A percentile compares a stretch with the other conserved stretches of the same genome.
Conservation (phyloP, 2,329 filamentous ascomycete species). For the Fusarium albosuccineum region DNA sequence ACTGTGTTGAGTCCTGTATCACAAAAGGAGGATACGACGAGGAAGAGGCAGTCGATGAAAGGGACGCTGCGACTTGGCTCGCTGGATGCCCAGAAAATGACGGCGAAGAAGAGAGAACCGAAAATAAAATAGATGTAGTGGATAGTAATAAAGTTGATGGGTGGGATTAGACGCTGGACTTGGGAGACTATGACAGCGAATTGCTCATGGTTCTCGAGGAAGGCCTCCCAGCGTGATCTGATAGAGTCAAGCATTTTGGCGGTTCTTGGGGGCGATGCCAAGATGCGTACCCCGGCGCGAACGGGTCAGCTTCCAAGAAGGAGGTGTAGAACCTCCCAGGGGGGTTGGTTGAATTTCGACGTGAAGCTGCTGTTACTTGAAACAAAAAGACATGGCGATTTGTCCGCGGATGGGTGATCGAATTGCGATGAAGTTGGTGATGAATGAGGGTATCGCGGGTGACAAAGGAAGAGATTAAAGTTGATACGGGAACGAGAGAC, state of each 20-base stretch:
- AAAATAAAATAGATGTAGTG: conserved; percentile 77
- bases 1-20: conserved; percentile 76
- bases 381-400: conserved; percentile 34
- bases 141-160: conserved; percentile 72
- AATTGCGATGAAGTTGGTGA: background rate
- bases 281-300: conserved; percentile 17
- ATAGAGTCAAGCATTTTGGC: conserved; percentile 38
- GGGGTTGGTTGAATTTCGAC: conserved; percentile 9
- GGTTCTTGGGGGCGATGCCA: conserved; percentile 23
- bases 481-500: conserved; percentile 2
- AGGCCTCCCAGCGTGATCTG: conserved; percentile 38
- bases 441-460: background rate
- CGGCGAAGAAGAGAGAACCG: conserved; percentile 66
- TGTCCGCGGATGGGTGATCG: background rate
- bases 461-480: conserved; percentile 6
- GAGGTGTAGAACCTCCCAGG: conserved; percentile 17
- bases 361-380: conserved; percentile 23
- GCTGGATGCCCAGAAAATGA: conserved; percentile 72
- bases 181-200: background rate
- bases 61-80: conserved; percentile 63
- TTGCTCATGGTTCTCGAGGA: conserved; percentile 37
- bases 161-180: conserved; percentile 48
- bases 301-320: conserved; percentile 26
- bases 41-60: conserved; percentile 76
- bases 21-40: conserved; percentile 76